phyloP scores from a whole-genome alignment of 805 yeast species.

The Peterozyma xylosa region DNA sequence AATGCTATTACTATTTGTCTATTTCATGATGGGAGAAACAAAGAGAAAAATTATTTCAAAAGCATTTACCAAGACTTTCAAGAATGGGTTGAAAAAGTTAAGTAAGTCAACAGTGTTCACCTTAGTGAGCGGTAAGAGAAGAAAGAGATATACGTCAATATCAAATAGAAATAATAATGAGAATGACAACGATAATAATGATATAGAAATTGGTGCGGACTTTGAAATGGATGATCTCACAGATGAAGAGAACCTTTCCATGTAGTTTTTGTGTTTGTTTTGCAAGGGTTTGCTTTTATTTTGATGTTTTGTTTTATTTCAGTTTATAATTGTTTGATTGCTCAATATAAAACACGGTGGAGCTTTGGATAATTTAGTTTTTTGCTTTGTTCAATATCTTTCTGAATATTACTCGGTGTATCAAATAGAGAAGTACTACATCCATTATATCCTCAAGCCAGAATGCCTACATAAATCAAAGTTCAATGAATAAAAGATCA shows the following conservation, averaged over 20 bases:
- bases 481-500: no score
- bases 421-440: no score
- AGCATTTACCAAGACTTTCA: neutral
- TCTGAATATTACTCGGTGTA: no score
- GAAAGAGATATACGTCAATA: neutral
- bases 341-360: no score
- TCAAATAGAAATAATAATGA: neutral
- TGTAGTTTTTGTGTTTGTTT: neutral
- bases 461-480: no score
- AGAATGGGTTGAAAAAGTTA: neutral
- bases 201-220: conserved; percentile 1
- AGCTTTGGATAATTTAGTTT: no score
- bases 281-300: neutral
- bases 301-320: conserved; percentile 4
- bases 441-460: no score
- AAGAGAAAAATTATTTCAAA: conserved; percentile 3
- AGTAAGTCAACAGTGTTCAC: neutral
- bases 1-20: neutral
- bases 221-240: neutral
- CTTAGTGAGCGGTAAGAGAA: neutral
- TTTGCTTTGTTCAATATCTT: no score
- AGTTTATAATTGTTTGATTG: no score
- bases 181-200: conserved; percentile 13
- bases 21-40: conserved; percentile 6
- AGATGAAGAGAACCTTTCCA: no score